Evolutionary conservation across 441 rosid species (phyloP).

Genomic region (Mallotus repandus): DNA sequence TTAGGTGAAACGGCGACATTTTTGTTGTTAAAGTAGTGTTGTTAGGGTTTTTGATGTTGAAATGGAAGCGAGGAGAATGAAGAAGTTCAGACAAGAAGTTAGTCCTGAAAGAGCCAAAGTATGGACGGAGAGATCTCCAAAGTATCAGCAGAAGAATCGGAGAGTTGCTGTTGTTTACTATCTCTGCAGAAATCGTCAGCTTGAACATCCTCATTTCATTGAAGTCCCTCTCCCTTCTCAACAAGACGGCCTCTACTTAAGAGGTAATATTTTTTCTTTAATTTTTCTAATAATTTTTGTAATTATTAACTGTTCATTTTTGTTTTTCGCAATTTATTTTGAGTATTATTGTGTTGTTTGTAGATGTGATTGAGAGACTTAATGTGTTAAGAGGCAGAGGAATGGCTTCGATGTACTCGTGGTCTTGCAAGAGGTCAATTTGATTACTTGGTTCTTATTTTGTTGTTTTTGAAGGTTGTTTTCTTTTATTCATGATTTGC

Average conservation of each 20-base stretch:
- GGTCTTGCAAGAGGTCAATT: conserved; percentile 84
- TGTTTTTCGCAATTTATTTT: background rate
- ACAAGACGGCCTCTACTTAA: conserved; percentile 67
- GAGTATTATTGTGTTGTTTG: conserved; percentile 10
- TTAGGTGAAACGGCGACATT: too few relatives aligned
- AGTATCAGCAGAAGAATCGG: conserved; percentile 61
- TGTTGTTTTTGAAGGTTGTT: background rate
- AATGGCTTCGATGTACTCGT: conserved; percentile 80
- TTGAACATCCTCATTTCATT: conserved; percentile 97
- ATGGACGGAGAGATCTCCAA: conserved; percentile 91
- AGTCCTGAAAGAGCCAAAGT: conserved; percentile 96
- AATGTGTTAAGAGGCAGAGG: conserved; percentile 84
- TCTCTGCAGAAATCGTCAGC: conserved; percentile 82
- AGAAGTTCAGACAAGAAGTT: conserved; percentile 61
- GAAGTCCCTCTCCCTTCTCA: conserved; percentile 68
- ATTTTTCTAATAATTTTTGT: background rate
- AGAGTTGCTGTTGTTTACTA: conserved; percentile 91
- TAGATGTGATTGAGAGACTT: conserved; percentile 75
- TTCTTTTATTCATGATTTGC: conserved; percentile 1
- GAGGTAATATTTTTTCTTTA: conserved; percentile 47
- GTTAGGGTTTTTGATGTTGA: conserved; percentile 16
- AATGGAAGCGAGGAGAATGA: conserved; percentile 68
- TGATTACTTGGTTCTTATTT: background rate
- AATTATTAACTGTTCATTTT: background rate
- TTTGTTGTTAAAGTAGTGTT: background rate